A percentile compares a stretch with the other conserved stretches of the same genome.
These are phyloP conservation scores for Trypanosoma mega DNA, from an alignment of 208 protist species.

Conservation along the genomic window DNA sequence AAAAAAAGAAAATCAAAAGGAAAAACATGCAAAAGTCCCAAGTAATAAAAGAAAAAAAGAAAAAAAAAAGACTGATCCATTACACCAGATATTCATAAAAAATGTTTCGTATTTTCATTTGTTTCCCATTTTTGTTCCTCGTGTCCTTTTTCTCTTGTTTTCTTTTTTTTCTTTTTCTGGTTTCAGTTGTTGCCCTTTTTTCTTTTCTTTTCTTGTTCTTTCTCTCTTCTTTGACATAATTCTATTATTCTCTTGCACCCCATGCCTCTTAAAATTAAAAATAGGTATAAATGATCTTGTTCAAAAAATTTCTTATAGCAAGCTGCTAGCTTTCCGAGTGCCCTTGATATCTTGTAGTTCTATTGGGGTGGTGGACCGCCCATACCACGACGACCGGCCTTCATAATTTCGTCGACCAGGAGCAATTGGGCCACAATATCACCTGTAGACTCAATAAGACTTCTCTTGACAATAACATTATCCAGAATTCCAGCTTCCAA, in stretches of 20 bases:
- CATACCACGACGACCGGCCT: constrained; percentile 93
- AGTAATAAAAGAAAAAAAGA: constrained; percentile 17
- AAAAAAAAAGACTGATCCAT: constrained; percentile 18
- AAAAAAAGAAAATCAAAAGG: not conserved
- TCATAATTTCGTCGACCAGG: constrained; percentile 99
- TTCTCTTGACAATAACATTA: constrained; percentile 99
- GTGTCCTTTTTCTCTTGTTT: not conserved
- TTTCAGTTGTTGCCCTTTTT: not conserved
- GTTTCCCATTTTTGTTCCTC: not conserved
- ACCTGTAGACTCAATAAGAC: constrained; percentile 94
- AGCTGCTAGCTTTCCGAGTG: too few relatives aligned
- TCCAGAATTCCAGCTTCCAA: constrained; percentile 96
- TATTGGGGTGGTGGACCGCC: constrained; percentile 43
- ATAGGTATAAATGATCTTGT: constrained; percentile 16
- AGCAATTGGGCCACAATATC: constrained; percentile 98
- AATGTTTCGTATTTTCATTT: constrained; percentile 1
- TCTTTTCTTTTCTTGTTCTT: too few relatives aligned
- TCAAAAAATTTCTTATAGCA: too few relatives aligned
- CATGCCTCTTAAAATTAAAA: not conserved
- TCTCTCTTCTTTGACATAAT: constrained; percentile 3
- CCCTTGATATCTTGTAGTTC: not conserved
- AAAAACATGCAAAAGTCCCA: constrained; percentile 9
- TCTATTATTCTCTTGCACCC: not conserved
- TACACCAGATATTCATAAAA: constrained; percentile 1
- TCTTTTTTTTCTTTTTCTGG: constrained; percentile 4